Evolutionary conservation across 2,329 filamentous ascomycete species (phyloP).

Genomic region (Ambrosiella cleistominuta): DNA sequence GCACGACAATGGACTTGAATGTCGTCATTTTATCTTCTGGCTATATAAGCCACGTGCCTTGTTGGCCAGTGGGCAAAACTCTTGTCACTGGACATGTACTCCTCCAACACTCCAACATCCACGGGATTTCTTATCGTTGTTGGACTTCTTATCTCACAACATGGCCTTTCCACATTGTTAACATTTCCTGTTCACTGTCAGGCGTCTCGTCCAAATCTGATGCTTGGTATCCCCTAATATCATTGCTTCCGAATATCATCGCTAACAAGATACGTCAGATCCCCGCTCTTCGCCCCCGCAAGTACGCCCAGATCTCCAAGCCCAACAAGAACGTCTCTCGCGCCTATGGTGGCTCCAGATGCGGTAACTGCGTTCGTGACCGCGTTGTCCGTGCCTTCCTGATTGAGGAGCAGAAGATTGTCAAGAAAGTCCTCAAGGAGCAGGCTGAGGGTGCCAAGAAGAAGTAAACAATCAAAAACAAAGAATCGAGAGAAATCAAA

Average conservation of each 20-base stretch:
- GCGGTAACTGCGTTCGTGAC: conserved; percentile 96
- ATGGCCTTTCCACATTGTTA: not conserved
- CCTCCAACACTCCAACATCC: not conserved
- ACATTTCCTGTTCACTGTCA: not conserved
- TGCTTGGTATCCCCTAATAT: not conserved
- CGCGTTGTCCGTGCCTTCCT: conserved; percentile 95
- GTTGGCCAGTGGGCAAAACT: not conserved
- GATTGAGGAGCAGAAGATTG: conserved; percentile 99
- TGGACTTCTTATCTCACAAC: not conserved
- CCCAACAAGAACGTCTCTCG: conserved; percentile 99
- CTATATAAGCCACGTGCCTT: not conserved
- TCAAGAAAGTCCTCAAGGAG: conserved; percentile 99
- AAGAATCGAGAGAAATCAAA: conserved; percentile 12
- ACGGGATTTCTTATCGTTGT: not conserved
- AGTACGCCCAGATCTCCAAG: conserved; percentile 93
- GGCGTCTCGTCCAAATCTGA: not conserved
- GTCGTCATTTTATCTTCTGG: not conserved
- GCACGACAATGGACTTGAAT: not conserved
- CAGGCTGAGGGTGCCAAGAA: conserved; percentile 59
- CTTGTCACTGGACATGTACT: too few species aligned
- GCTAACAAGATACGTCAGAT: conserved; percentile 33
- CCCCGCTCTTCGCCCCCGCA: conserved; percentile 91
- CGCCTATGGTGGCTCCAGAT: conserved; percentile 95
- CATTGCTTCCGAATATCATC: not conserved
- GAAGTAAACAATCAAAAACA: conserved; percentile 40